Base-by-base conservation (phyloP, 805 yeast genomes). In the Komagataella mondaviorum region DNA sequence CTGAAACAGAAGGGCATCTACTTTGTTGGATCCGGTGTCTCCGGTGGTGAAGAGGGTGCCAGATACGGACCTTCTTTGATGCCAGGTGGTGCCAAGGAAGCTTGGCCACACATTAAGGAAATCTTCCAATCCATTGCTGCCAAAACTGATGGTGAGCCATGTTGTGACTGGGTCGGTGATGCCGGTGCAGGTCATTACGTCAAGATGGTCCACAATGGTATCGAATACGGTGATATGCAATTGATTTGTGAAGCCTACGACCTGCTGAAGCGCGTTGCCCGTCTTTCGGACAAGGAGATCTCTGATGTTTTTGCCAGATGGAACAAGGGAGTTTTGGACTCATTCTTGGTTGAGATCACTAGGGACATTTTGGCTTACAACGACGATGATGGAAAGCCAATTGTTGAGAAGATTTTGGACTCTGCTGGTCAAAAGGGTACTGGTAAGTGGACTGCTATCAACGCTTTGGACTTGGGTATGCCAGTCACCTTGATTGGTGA, bases 31-130 rank as follows among this genome's bases (percentile, higher is more conserved):
- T 90, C 96, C 56, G 99, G 99, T 85, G 98, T 93, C 58, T 91
- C 98, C 61, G 99, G 99, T 73, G 99, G 99, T 78, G 99, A 91
- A 76, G 99, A 91, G 71, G 99, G 99, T 79, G 99, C 99, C 63
- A 88, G 99, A 75, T 80, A 86, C 72, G 99, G 99, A 66, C 99
- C 99, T 56, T 90, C 98, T 56, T 80, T 91, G 71, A 91, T 91
- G 99, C 99, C 99, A 63, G 99, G 99, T 83, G 99, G 99, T 69
- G 86, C 88, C 67, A 79, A 76, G 62, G 96, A 87, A 64, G 99
- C 99, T 58, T 91, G 99, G 99, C 98, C 98, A 60, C 95, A 88
- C 74, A 86, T 91, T 68, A 91, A 91, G 83, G 83, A 81, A 56
- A 93, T 91, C 66, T 89, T 91, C 88, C 99, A 91, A 76, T 80